Conservation (phyloP, 2,329 filamentous ascomycete genomes). For the Monosporascus ibericus region DNA sequence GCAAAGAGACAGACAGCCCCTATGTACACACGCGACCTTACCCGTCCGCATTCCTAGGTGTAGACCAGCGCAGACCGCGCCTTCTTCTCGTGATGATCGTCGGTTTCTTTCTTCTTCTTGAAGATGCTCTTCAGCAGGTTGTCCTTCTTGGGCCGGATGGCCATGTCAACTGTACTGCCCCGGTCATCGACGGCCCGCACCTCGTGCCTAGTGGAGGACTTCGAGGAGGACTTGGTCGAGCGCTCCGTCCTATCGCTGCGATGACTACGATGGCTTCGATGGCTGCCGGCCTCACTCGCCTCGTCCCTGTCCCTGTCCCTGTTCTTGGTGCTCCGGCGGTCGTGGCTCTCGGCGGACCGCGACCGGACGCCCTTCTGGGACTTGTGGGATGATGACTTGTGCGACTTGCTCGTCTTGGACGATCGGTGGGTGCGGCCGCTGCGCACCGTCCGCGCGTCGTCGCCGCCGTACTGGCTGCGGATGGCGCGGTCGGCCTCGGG, state of each 20-base stretch:
- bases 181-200: conserved; percentile 31
- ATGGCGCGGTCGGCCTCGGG: conserved; percentile 46
- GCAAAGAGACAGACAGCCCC: no score
- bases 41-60: conserved; percentile 3
- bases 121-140: conserved; percentile 56
- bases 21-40: no score
- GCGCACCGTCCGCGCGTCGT: conserved; percentile 27
- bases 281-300: conserved; percentile 31
- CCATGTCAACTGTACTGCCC: conserved; percentile 28
- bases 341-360: conserved; percentile 6
- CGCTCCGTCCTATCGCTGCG: conserved; percentile 28
- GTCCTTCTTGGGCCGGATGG: conserved; percentile 38
- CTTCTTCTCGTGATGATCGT: conserved; percentile 8
- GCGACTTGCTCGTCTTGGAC: conserved; percentile 18
- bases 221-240: conserved; percentile 19
- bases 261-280: conserved; percentile 23
- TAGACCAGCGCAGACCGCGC: conserved; percentile 10
- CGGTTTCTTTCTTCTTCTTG: conserved; percentile 45
- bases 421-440: conserved; percentile 24
- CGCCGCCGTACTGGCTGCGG: conserved; percentile 32
- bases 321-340: conserved; percentile 16
- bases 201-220: conserved; percentile 18
- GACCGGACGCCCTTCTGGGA: conserved; percentile 18
- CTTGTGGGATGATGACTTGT: conserved; percentile 20
- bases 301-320: conserved; percentile 23